Evolutionary conservation across 2,329 filamentous ascomycete species (phyloP), one percentile per base, ranked within the genome.

Genomic region (Aureobasidium sp.): DNA sequence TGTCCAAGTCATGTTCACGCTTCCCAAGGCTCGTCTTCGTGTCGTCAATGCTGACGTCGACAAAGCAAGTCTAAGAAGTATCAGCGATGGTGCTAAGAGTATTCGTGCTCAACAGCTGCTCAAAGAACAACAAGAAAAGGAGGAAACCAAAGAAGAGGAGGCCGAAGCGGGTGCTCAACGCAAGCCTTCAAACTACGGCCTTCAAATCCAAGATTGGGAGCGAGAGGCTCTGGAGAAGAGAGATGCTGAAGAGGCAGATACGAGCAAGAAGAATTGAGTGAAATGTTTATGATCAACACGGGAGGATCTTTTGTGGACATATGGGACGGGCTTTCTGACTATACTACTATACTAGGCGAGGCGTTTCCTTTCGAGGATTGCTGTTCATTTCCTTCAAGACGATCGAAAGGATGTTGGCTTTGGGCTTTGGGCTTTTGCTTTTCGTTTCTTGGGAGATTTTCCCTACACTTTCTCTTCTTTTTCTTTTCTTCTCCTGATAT

Each of bases 11-110:
- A 94, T 96, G 84, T 97, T 96, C 74, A 97, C 93, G 0, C 91
- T 97, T 64, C 93, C 94, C 2, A 91, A 88, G 73, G 88, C 93
- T 74, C 85, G 86, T 68, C 76, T 97, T 65, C 79, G 93, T 29
- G 92, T 97, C n/a, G 93, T 97, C 24, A 97, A 97, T 72, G 87
- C 84, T 56, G 88, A 88, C 69, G 75, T 79, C 55, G 74, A 77
- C 65, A 66, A 71, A 61, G 70, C 70, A 36, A 75, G 72, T 66
- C 48, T 74, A 67, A 63, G 72, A 52, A 72, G 70, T 63, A 71
- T 69, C 4, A 72, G 70, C 36, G 72, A 71, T 59, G 67, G 69
- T 3, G 69, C 53, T 3, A 60, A 53, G n/a, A 61, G 50, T 29
- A 47, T 61, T 27, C 47, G 48, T 29, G 59, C 50, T 5, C 39